Conservation (phyloP, 371 early-diverging fungal genomes). For the Mucor ambiguus region DNA sequence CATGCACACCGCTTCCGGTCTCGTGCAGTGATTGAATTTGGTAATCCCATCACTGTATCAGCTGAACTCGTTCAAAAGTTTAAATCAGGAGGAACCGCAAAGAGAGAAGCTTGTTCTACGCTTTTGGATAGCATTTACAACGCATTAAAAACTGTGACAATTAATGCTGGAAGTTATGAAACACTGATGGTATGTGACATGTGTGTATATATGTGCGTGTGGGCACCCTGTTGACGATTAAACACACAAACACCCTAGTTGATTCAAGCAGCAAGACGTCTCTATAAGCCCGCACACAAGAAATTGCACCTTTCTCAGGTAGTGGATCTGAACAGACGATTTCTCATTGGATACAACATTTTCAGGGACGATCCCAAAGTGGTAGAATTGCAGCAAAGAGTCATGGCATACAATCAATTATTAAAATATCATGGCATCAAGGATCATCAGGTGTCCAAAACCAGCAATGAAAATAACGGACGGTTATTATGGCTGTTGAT, state of each 20-base stretch:
- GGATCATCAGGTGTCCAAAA: constrained; percentile 91
- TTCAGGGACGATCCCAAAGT: constrained; percentile 78
- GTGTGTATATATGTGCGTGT: background rate
- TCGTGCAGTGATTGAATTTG: constrained; percentile 93
- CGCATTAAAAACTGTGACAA: constrained; percentile 79
- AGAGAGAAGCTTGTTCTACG: constrained; percentile 74
- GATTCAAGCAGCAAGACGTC: constrained; percentile 87
- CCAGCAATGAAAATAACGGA: constrained; percentile 57
- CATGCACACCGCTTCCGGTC: constrained; percentile 93
- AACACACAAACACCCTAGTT: constrained; percentile 44
- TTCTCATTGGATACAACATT: constrained; percentile 77
- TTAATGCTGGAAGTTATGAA: constrained; percentile 90
- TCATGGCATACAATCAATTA: constrained; percentile 81
- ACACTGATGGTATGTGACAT: constrained; percentile 79
- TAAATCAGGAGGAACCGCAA: constrained; percentile 77
- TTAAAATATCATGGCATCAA: constrained; percentile 85
- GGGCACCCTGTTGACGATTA: background rate
- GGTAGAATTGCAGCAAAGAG: constrained; percentile 60
- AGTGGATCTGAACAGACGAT: constrained; percentile 83
- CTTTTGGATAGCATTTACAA: constrained; percentile 74
- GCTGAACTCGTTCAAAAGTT: constrained; percentile 76
- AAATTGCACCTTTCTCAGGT: constrained; percentile 78
- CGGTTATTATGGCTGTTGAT: constrained; percentile 56
- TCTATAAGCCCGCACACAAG: constrained; percentile 83
- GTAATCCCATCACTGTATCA: constrained; percentile 81